These are phyloP conservation scores for Mycena rebaudengoi DNA, from an alignment of 768 basidiomycete species.

Conservation along the genomic window DNA sequence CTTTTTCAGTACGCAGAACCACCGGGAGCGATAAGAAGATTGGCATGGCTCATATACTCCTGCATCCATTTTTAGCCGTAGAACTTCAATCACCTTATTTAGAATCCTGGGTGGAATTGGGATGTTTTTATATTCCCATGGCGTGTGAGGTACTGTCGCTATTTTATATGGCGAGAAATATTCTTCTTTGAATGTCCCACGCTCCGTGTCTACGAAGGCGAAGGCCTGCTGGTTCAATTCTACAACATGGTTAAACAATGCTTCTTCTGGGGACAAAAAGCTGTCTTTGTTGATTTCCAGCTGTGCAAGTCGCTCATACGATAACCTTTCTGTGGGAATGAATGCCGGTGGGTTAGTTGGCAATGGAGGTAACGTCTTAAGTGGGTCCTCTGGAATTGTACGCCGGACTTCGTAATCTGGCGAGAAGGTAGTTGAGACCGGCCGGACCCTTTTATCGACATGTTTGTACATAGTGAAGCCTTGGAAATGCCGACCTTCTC, in stretches of 20 bases:
- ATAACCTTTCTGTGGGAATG: background rate
- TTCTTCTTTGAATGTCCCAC: background rate
- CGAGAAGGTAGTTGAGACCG: background rate
- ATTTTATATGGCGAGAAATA: too few relatives aligned
- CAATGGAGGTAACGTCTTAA: background rate
- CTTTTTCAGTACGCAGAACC: conserved; percentile 34
- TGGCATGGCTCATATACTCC: too few relatives aligned
- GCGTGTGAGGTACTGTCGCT: conserved; percentile 18
- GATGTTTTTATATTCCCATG: conserved; percentile 28
- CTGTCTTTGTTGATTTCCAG: background rate
- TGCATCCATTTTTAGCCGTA: too few relatives aligned
- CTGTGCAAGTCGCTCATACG: background rate
- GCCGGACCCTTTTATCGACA: too few relatives aligned
- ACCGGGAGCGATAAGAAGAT: conserved; percentile 27
- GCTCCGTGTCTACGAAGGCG: background rate
- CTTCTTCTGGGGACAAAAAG: background rate
- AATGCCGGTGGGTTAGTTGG: background rate
- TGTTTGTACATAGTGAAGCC: too few relatives aligned
- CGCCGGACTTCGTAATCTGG: background rate
- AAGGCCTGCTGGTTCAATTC: background rate
- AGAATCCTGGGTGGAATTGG: conserved; percentile 36
- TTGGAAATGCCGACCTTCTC: too few relatives aligned
- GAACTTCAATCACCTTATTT: conserved; percentile 30
- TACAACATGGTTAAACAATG: background rate
- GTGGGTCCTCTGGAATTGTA: background rate